Conservation (phyloP, 75 land plant species). For the Selaginella moellendorffii region DNA sequence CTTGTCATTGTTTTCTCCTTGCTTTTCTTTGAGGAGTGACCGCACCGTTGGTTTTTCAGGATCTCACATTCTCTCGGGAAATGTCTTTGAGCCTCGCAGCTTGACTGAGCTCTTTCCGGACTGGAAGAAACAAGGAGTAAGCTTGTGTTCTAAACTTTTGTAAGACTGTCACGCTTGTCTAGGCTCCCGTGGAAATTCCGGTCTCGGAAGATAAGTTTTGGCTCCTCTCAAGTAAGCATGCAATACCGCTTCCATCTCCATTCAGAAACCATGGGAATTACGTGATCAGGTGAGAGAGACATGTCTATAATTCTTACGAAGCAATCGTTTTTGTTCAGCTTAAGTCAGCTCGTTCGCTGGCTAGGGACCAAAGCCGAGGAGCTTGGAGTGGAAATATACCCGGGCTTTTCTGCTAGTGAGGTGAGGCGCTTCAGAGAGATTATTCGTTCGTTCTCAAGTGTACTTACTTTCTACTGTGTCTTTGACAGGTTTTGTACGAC, state of each 20-base stretch:
- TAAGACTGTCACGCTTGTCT: slow-evolving; percentile 2
- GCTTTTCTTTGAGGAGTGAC: background rate
- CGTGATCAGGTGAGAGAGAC: slow-evolving; percentile 57
- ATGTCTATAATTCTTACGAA: too few relatives aligned
- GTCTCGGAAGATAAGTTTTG: slow-evolving; percentile 81
- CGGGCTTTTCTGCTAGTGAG: slow-evolving; percentile 7
- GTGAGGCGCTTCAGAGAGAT: too few relatives aligned
- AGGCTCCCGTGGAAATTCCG: slow-evolving; percentile 82
- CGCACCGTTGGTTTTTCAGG: too few relatives aligned
- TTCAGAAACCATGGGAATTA: slow-evolving; percentile 77
- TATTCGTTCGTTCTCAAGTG: too few relatives aligned
- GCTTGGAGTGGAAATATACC: slow-evolving; percentile 9
- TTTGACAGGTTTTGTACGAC: slow-evolving; percentile 1
- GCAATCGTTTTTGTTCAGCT: slow-evolving; percentile 25
- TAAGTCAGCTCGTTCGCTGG: slow-evolving; percentile 39
- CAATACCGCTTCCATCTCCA: slow-evolving; percentile 65
- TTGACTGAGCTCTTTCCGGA: slow-evolving; percentile 76
- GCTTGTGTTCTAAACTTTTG: background rate
- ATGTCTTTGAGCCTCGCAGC: slow-evolving; percentile 88
- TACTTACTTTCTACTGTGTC: background rate
- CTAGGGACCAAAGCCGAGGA: slow-evolving; percentile 6
- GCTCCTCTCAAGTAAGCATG: slow-evolving; percentile 50
- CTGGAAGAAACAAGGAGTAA: slow-evolving; percentile 79
- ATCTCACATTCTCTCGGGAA: slow-evolving; percentile 84
- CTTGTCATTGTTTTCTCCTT: background rate